Evolutionary conservation across 2,329 filamentous ascomycete species (phyloP).

Genomic region (Pseudocercospora vitis): DNA sequence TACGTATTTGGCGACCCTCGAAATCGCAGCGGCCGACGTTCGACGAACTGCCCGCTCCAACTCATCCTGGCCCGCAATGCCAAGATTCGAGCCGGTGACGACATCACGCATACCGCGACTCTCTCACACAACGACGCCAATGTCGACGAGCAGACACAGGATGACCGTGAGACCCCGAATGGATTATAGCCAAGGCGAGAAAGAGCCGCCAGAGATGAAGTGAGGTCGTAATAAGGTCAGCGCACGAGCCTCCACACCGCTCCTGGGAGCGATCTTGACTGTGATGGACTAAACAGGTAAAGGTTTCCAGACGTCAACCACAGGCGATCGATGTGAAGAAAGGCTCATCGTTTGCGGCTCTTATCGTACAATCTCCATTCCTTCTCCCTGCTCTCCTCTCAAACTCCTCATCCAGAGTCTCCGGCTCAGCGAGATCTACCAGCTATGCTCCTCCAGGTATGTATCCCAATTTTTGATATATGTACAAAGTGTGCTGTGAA

Average conservation of each 20-base stretch:
- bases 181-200: background rate
- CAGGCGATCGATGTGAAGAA: background rate
- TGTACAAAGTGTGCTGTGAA: conserved; percentile 11
- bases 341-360: too few relatives aligned
- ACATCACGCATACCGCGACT: background rate
- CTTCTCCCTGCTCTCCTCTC: too few relatives aligned
- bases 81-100: background rate
- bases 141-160: background rate
- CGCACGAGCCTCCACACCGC: background rate
- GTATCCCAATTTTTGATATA: background rate
- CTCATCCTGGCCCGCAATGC: too few relatives aligned
- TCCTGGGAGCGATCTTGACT: background rate
- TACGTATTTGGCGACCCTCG: too few relatives aligned
- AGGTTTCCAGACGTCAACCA: background rate
- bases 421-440: too few relatives aligned
- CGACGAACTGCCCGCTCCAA: too few relatives aligned
- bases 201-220: too few relatives aligned
- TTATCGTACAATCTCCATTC: too few relatives aligned
- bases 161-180: background rate
- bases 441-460: background rate
- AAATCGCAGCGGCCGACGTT: too few relatives aligned
- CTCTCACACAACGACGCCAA: background rate
- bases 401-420: too few relatives aligned
- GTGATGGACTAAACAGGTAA: background rate
- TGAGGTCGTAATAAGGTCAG: conserved; percentile 3